Conservation (phyloP, 176 grass and related monocot genomes). For the Rhynchospora tenuis region DNA sequence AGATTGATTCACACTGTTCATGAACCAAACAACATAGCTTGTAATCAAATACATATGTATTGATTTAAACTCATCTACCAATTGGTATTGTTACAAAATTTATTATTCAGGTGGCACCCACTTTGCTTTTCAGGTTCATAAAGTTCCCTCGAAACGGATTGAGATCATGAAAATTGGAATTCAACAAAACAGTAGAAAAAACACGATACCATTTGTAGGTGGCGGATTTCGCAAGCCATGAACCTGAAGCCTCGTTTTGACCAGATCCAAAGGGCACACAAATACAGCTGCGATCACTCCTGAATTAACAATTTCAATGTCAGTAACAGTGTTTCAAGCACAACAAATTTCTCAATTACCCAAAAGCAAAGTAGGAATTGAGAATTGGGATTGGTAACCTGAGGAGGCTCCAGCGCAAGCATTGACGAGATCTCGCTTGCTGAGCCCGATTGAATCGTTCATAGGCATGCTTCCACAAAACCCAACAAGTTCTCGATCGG, state of each 20-base stretch:
- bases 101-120: background rate
- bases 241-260: conserved; percentile 90
- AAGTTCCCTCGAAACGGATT: background rate
- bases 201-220: conserved; percentile 8
- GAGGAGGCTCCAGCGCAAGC: conserved; percentile 57
- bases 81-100: background rate
- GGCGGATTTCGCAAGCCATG: conserved; percentile 53
- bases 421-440: conserved; percentile 41
- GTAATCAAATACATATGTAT: background rate
- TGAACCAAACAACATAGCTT: conserved; percentile 13
- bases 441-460: conserved; percentile 4
- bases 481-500: background rate
- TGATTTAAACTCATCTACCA: background rate
- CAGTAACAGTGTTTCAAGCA: background rate
- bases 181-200: background rate
- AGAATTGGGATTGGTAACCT: conserved; percentile 21
- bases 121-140: background rate
- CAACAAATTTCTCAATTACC: conserved; percentile 6
- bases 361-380: background rate
- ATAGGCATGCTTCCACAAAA: background rate
- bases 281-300: conserved; percentile 69
- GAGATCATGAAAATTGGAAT: background rate
- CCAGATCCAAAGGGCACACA: conserved; percentile 82
- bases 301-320: background rate
- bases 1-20: conserved; percentile 12